Evolutionary conservation across 2,329 filamentous ascomycete species (phyloP), one percentile per base, ranked within the genome.

Genomic region (Xenosphaeropsis pyriputrescens): DNA sequence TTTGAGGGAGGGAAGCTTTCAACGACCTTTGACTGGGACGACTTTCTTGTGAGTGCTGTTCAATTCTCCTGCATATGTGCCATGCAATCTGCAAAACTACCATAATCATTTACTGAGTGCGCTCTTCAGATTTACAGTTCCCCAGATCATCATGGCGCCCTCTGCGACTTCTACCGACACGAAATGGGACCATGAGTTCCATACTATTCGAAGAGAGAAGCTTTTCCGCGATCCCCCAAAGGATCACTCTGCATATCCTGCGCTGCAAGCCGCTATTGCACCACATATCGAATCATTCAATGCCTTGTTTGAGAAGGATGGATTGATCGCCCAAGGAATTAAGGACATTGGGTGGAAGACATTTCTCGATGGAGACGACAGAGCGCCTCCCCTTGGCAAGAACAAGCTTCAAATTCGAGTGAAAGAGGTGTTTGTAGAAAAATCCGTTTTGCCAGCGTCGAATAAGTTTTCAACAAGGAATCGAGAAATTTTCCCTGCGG

Each of bases 281-380:
- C 91, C 91, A 36, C 91, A 98, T 59, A 81, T 96, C 50, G 79
- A 95, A 53, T 91, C 91, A 6, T 98, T 95, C 73, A 94, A 98
- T 65, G 78, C 78, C 37, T 69, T 96, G 35, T 93, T 95, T 55
- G 73, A 77, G 22, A 67, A 70, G 41, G 70, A 79, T 58, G 85
- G 83, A 38, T 65, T 80, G 37, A 57, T 98, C 38, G 73, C 81
- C 36, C 77, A 85, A 46, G 86, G 72, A 11, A 58, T 96, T 43
- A 75, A 73, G 53, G 91, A 98, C 55, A 96, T 98, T 61, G 91
- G 89, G 51, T 81, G 75, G 45, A 93, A 89, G 62, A 74, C 74
- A 4, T 93, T 83, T 53, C 73, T 94, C 35, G 91, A 98, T 57
- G 85, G 85, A 45, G 72, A 85, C 43, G 76, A 79, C 17, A 67